phyloP scores from a whole-genome alignment of 441 rosid genomes.

The Flueggea neowawraea region DNA sequence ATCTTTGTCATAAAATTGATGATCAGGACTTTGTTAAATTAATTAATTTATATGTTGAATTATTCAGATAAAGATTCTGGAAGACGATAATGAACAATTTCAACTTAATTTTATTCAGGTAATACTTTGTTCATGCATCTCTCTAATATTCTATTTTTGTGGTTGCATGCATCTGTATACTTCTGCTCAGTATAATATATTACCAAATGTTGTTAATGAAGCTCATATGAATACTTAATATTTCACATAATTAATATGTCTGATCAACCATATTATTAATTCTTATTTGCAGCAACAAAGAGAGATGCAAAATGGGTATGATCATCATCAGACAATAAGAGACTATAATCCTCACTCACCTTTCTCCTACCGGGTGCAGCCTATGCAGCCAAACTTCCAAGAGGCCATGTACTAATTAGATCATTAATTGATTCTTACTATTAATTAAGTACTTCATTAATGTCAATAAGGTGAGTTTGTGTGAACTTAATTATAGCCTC shows the following conservation, averaged over 20 bases:
- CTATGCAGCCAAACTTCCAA: constrained; percentile 80
- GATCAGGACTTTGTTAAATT: no score
- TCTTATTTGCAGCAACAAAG: neutral
- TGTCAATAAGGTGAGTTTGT: no score
- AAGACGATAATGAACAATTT: constrained; percentile 53
- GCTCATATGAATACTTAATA: no score
- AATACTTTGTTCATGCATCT: constrained; percentile 2
- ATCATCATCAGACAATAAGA: no score
- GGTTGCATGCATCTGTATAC: neutral
- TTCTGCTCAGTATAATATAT: neutral
- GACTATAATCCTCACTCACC: constrained; percentile 33
- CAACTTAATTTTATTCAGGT: constrained; percentile 51
- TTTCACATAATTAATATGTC: no score
- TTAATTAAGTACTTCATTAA: no score
- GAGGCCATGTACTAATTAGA: constrained; percentile 11
- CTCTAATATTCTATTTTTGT: neutral
- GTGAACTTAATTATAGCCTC: no score
- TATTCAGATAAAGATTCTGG: constrained; percentile 45
- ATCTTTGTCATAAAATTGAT: neutral
- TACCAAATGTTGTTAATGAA: no score
- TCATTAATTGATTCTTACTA: no score
- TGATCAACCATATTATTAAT: neutral
- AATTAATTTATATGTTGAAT: neutral
- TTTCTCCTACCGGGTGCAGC: constrained; percentile 61
- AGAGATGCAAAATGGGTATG: constrained; percentile 20